Base-by-base conservation (phyloP, 2,329 filamentous ascomycete species). In the Arthrobotrys musiformis region DNA sequence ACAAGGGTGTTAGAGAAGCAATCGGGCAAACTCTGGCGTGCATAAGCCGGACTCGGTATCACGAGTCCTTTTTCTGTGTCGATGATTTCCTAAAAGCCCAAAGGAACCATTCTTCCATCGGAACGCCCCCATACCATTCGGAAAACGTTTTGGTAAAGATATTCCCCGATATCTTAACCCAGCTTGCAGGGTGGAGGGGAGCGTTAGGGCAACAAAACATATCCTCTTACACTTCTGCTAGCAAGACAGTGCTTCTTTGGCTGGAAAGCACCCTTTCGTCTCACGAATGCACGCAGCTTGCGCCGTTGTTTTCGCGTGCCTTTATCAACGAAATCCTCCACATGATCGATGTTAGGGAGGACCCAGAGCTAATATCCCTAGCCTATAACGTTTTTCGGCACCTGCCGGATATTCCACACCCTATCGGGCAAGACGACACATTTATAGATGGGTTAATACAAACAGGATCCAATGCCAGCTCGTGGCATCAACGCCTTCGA, bases 301-400 rank as follows among this genome's bases (percentile, higher is more conserved):
- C 96, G 17, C 90, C 91, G 2, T 98, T 97, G 87, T 98, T 99
- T 86, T 92, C 93, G 0, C 88, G 92, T 37, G 87, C 91, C 0
- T 94, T 98, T 82, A 95, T 97, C 83, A 92, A 95, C 81, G 92
- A 97, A 83, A 88, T 99, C 13, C 86, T 99, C 63, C 94, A 99
- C 86, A 99, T 99, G 95, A 99, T 99, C 94, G 95, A 99, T 82
- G 93, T 99, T 83, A 98, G 98, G 83, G 95, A 99, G 83, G 95
- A 99, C 81, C 93, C 93, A 0, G 96, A 99, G 83, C 88, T 99
- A 1, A 96, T 97, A 86, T 91, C 92, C 8, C 88, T 97, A 7
- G 94, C 95, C 0, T 99, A 98, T 82, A 93, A 97, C 82, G 95
- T 99, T 46, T 99, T 98, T 86, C 91, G 94, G 5, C 94, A 99